Evolutionary conservation across 2,329 filamentous ascomycete genomes (phyloP).

Genomic region (Dichotomopilus funicola): DNA sequence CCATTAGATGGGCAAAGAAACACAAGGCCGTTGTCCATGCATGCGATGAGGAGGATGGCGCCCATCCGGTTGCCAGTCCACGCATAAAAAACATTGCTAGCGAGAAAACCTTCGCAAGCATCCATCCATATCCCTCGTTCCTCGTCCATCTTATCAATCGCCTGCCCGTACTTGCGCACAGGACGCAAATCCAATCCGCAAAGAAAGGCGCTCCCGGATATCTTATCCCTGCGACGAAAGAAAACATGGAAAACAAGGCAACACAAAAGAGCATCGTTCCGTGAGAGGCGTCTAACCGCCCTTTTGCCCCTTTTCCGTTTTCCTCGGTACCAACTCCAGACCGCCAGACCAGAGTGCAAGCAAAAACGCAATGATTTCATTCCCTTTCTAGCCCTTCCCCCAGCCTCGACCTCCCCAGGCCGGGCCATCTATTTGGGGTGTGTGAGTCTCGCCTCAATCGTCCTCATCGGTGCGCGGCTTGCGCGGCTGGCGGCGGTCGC

Average conservation of each 20-base stretch:
- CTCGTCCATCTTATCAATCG: too few relatives aligned
- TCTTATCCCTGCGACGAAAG: slow-evolving; percentile 8
- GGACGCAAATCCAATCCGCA: slow-evolving; percentile 9
- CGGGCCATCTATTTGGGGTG: too few relatives aligned
- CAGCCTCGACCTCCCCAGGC: too few relatives aligned
- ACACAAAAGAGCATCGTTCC: too few relatives aligned
- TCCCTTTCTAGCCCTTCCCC: neutral
- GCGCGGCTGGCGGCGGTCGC: slow-evolving; percentile 26
- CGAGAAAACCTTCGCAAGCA: too few relatives aligned
- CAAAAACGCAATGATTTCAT: slow-evolving; percentile 9
- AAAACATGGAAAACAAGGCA: slow-evolving; percentile 5
- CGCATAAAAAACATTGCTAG: too few relatives aligned
- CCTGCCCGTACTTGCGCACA: slow-evolving; percentile 1
- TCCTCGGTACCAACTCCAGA: slow-evolving; percentile 16
- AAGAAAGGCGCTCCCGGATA: slow-evolving; percentile 12
- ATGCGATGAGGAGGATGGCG: too few relatives aligned
- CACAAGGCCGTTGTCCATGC: too few relatives aligned
- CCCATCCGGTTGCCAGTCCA: too few relatives aligned
- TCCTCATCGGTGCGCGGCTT: slow-evolving; percentile 46
- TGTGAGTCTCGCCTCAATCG: slow-evolving; percentile 37
- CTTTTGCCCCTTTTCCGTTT: slow-evolving; percentile 6
- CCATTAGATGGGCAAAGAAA: too few relatives aligned
- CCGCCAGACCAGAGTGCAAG: slow-evolving; percentile 7
- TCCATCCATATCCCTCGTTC: too few relatives aligned
- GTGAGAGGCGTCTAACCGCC: neutral